Percentiles rank a stretch among this genome's conserved stretches.
Evolutionary conservation across 345 rosid species (phyloP).

Genomic region (Trapa incisa): DNA sequence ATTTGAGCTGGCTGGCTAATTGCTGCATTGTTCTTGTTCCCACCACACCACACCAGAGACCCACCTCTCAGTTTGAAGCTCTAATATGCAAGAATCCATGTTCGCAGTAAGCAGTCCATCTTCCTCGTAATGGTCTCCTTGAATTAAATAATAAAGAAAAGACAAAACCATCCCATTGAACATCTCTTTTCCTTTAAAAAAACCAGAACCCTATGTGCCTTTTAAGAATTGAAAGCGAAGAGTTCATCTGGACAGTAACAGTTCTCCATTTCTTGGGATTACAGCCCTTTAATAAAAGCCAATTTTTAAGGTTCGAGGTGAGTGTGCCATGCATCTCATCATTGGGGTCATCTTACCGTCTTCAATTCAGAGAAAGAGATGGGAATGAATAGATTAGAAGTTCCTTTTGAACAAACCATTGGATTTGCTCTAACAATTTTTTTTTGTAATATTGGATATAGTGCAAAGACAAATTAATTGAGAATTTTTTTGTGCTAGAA

Average conservation of each 20-base stretch:
- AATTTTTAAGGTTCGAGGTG: not conserved
- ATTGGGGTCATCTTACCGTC: too few species aligned
- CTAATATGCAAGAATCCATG: not conserved
- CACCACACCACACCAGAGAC: not conserved
- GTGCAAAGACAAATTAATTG: too few species aligned
- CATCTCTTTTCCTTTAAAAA: not conserved
- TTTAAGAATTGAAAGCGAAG: too few species aligned
- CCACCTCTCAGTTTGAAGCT: not conserved
- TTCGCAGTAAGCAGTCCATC: not conserved
- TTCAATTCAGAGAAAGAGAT: too few species aligned
- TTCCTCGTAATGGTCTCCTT: not conserved
- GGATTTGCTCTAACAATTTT: too few species aligned
- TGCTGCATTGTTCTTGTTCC: too few species aligned
- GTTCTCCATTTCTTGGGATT: constrained; percentile 1
- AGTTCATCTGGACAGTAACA: not conserved
- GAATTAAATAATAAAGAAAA: not conserved
- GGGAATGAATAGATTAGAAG: too few species aligned
- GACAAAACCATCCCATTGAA: not conserved
- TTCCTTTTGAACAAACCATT: too few species aligned
- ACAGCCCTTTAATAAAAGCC: constrained; percentile 8
- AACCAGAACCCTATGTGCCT: constrained; percentile 8
- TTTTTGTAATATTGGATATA: too few species aligned
- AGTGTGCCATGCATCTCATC: not conserved
- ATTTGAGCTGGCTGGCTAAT: too few species aligned
- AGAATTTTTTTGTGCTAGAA: too few species aligned